These are phyloP conservation scores for Cinnamomum chago DNA, from an alignment of 164 flowering plant species.

Conservation along the genomic window DNA sequence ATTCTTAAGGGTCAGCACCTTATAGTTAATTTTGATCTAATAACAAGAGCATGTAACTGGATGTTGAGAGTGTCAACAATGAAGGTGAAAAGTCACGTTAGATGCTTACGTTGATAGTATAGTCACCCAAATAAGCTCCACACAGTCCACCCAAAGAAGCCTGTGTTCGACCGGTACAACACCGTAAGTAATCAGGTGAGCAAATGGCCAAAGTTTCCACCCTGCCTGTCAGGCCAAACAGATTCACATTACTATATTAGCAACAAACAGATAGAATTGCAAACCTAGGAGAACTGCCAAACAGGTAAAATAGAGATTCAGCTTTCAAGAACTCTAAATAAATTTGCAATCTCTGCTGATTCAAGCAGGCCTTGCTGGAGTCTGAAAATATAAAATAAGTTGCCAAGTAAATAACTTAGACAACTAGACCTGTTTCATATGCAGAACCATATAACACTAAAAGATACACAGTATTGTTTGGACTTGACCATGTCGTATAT, in stretches of 20 bases:
- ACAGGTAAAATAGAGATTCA: background rate
- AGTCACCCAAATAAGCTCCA: constrained; percentile 96
- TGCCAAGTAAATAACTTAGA: background rate
- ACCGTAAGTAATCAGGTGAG: constrained; percentile 90
- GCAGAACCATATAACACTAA: background rate
- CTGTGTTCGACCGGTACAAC: constrained; percentile 87
- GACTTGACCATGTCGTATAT: no score
- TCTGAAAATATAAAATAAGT: background rate
- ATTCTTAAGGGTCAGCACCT: no score
- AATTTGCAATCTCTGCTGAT: background rate
- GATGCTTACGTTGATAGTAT: constrained; percentile 84
- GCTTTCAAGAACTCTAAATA: background rate
- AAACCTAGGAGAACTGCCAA: background rate
- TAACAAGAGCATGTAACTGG: background rate
- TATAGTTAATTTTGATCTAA: background rate
- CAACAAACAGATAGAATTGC: background rate
- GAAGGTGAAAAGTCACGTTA: background rate
- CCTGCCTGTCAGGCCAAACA: constrained; percentile 67
- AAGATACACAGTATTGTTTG: background rate
- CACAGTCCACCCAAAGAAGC: constrained; percentile 97
- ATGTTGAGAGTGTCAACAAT: background rate
- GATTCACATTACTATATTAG: background rate
- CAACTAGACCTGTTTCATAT: background rate
- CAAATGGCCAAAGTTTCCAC: constrained; percentile 99
- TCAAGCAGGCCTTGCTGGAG: background rate